A percentile compares a stretch with the other conserved stretches of the same genome.
Conservation (phyloP, 176 grass and related monocot genomes). For the Elymus sibiricus region DNA sequence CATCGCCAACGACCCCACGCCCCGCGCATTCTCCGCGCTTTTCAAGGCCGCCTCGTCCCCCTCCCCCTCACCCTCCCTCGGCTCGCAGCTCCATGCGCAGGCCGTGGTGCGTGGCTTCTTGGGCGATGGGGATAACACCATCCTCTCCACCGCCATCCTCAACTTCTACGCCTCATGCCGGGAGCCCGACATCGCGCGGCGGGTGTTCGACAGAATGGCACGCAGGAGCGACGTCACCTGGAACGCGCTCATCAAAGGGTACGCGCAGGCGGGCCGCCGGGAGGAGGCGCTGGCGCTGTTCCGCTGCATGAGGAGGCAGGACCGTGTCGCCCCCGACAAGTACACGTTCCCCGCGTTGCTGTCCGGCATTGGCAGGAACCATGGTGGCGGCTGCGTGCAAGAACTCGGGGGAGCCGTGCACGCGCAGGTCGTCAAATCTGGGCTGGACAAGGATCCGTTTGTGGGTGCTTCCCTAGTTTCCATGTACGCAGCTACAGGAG, state of each 20-base stretch:
- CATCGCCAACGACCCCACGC: background rate
- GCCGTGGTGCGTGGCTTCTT: slow-evolving; percentile 3
- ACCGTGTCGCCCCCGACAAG: slow-evolving; percentile 9
- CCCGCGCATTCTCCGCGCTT: slow-evolving; percentile 11
- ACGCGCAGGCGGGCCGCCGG: slow-evolving; percentile 19
- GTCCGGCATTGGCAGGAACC: slow-evolving; percentile 3
- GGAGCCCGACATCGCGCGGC: background rate
- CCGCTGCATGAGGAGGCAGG: slow-evolving; percentile 28
- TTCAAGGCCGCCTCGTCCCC: background rate
- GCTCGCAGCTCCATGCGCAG: slow-evolving; percentile 30
- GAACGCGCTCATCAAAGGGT: slow-evolving; percentile 45
- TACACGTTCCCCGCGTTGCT: slow-evolving; percentile 44
- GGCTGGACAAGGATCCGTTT: slow-evolving; percentile 38
- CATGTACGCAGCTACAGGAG: slow-evolving; percentile 17
- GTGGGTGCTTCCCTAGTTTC: slow-evolving; percentile 27
- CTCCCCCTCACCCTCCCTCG: background rate
- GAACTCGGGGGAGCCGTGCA: slow-evolving; percentile 17
- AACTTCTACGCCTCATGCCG: slow-evolving; percentile 12
- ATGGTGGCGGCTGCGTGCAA: background rate
- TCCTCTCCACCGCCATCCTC: background rate
- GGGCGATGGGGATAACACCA: background rate
- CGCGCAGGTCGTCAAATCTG: slow-evolving; percentile 33
- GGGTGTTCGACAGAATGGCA: slow-evolving; percentile 35
- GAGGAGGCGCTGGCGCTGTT: slow-evolving; percentile 27
- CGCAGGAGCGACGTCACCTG: slow-evolving; percentile 23